Evolutionary conservation across 805 yeast species (phyloP).

Genomic region (Metschnikowia dekortorum): DNA sequence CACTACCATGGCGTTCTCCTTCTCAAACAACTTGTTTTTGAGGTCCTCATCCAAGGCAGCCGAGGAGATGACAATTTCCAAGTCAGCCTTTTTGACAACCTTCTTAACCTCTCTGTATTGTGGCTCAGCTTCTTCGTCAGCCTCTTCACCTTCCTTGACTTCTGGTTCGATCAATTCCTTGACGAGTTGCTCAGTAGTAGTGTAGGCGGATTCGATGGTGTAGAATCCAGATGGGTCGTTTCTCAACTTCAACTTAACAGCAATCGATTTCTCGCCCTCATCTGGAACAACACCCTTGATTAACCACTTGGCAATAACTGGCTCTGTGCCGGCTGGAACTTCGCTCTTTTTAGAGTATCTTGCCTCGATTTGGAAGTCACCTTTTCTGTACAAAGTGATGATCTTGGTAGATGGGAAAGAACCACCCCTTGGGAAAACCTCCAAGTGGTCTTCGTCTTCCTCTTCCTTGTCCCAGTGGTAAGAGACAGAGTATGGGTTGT

Average conservation of each 20-base stretch:
- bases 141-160: conserved; percentile 48
- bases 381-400: conserved; percentile 87
- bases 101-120: conserved; percentile 87
- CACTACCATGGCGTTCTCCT: conserved; percentile 77
- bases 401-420: conserved; percentile 92
- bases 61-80: conserved; percentile 56
- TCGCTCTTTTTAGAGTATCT: conserved; percentile 71
- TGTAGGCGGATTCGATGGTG: conserved; percentile 90
- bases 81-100: conserved; percentile 84
- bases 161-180: conserved; percentile 76
- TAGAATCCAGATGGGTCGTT: conserved; percentile 96
- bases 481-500: conserved; percentile 86
- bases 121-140: conserved; percentile 67
- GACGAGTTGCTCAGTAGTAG: conserved; percentile 85
- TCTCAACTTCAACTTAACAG: conserved; percentile 91
- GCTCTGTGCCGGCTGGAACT: conserved; percentile 66
- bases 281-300: conserved; percentile 78
- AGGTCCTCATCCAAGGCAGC: conserved; percentile 54
- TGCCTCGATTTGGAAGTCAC: conserved; percentile 84
- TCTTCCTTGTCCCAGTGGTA: conserved; percentile 93
- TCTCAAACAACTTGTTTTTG: conserved; percentile 66
- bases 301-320: conserved; percentile 77
- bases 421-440: conserved; percentile 95
- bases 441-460: conserved; percentile 87
- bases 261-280: conserved; percentile 72